Conservation (phyloP, 257 asterid genomes). For the Henckelia pumila region DNA sequence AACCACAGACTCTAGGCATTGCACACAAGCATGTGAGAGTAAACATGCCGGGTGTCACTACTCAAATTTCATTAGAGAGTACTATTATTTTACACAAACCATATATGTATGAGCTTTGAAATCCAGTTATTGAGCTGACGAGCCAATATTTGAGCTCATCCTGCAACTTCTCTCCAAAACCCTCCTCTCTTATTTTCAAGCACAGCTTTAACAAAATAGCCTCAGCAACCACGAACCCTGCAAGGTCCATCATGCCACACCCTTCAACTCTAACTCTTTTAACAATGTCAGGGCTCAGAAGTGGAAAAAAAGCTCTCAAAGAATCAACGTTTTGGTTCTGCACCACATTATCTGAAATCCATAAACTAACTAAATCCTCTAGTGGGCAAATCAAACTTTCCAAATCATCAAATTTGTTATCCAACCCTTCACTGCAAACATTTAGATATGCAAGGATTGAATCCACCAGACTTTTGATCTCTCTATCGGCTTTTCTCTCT, state of each 20-base stretch:
- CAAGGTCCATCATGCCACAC: conserved; percentile 43
- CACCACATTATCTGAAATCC: conserved; percentile 40
- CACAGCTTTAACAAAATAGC: conserved; percentile 58
- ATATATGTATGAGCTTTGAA: conserved; percentile 44
- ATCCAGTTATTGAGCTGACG: conserved; percentile 52
- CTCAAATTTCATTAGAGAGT: conserved; percentile 19
- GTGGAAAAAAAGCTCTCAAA: conserved; percentile 51
- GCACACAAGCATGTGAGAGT: neutral
- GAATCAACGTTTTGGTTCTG: conserved; percentile 25
- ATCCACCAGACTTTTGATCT: conserved; percentile 48
- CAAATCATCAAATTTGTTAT: conserved; percentile 27
- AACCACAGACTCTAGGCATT: neutral
- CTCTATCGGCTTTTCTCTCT: conserved; percentile 43
- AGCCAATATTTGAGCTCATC: conserved; percentile 55
- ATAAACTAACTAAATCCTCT: conserved; percentile 45
- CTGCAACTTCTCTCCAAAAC: conserved; percentile 39
- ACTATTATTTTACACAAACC: conserved; percentile 38
- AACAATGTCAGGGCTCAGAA: conserved; percentile 37
- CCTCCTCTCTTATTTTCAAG: conserved; percentile 43
- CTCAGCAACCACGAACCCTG: conserved; percentile 58
- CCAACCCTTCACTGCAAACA: conserved; percentile 46
- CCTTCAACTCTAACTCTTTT: conserved; percentile 34
- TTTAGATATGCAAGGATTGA: conserved; percentile 48
- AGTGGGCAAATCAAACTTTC: conserved; percentile 43
- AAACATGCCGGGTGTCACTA: neutral